Percentiles rank a stretch among this genome's conserved stretches.
These are phyloP conservation scores for Endocarpon pusillum DNA, from an alignment of 495 filamentous ascomycete genomes.

Conservation along the genomic window DNA sequence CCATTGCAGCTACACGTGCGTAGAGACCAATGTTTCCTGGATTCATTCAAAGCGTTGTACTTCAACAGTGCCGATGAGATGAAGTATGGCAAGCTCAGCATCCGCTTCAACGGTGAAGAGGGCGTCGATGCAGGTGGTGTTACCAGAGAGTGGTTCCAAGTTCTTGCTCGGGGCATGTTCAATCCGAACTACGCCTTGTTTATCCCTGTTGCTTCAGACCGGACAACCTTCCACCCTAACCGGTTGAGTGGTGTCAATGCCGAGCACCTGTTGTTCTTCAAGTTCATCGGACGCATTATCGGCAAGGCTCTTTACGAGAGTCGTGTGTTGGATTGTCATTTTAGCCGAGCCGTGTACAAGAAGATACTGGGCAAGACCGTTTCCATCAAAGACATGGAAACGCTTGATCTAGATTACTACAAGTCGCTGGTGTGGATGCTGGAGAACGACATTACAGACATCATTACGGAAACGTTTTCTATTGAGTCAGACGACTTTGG, in stretches of 20 bases:
- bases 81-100: constrained; percentile 95
- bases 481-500: constrained; percentile 88
- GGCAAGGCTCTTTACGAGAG: constrained; percentile 97
- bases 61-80: constrained; percentile 91
- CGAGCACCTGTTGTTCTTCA: constrained; percentile 97
- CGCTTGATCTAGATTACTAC: constrained; percentile 94
- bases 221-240: constrained; percentile 97
- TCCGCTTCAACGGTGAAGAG: constrained; percentile 93
- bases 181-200: constrained; percentile 96
- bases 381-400: constrained; percentile 99
- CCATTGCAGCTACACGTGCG: constrained; percentile 79
- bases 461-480: constrained; percentile 94
- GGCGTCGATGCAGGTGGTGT: constrained; percentile 97
- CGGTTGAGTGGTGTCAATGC: constrained; percentile 81
- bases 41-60: constrained; percentile 90
- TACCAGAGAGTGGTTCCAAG: constrained; percentile 98
- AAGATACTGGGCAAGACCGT: constrained; percentile 85
- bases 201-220: constrained; percentile 90
- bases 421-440: constrained; percentile 99
- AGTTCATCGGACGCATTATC: constrained; percentile 96
- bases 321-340: constrained; percentile 93
- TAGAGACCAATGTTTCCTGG: constrained; percentile 91
- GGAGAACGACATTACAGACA: constrained; percentile 96
- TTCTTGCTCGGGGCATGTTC: constrained; percentile 95
- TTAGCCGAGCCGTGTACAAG: constrained; percentile 97